Percentiles rank a stretch among this genome's conserved stretches.
Evolutionary conservation across 345 rosid species (phyloP).

Genomic region (Salix caprea): DNA sequence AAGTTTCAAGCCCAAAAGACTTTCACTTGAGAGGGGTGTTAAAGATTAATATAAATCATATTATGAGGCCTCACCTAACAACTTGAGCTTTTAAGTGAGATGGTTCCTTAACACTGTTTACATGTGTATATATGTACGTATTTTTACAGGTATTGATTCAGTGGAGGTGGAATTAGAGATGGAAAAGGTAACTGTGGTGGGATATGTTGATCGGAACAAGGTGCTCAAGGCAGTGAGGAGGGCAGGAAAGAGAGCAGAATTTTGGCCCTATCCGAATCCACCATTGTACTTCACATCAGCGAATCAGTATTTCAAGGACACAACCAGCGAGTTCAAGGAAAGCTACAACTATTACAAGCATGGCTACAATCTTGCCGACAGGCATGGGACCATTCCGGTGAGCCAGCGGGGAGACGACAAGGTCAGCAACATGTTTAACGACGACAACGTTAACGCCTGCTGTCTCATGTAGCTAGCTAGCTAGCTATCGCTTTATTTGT

Average conservation of each 20-base stretch:
- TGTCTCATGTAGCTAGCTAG: constrained; percentile 49
- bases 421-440: constrained; percentile 90
- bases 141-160: constrained; percentile 58
- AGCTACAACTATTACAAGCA: constrained; percentile 79
- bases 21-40: no score
- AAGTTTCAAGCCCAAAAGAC: no score
- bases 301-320: constrained; percentile 62
- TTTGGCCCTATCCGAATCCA: constrained; percentile 85
- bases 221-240: constrained; percentile 78
- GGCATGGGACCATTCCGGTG: constrained; percentile 64
- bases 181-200: constrained; percentile 75
- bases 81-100: no score
- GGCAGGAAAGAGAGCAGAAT: constrained; percentile 87
- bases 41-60: no score
- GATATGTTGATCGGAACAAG: constrained; percentile 84
- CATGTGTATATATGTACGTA: no score
- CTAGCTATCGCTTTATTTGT: background rate
- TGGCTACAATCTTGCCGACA: constrained; percentile 65
- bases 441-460: constrained; percentile 88
- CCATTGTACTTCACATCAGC: constrained; percentile 78
- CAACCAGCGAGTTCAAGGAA: constrained; percentile 72
- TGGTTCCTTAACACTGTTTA: no score
- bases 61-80: no score
- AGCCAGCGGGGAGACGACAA: constrained; percentile 77
- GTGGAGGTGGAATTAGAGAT: constrained; percentile 67